Evolutionary conservation across 805 yeast species (phyloP), one percentile per base, ranked within the genome.

Genomic region (Clavispora santaluciae): DNA sequence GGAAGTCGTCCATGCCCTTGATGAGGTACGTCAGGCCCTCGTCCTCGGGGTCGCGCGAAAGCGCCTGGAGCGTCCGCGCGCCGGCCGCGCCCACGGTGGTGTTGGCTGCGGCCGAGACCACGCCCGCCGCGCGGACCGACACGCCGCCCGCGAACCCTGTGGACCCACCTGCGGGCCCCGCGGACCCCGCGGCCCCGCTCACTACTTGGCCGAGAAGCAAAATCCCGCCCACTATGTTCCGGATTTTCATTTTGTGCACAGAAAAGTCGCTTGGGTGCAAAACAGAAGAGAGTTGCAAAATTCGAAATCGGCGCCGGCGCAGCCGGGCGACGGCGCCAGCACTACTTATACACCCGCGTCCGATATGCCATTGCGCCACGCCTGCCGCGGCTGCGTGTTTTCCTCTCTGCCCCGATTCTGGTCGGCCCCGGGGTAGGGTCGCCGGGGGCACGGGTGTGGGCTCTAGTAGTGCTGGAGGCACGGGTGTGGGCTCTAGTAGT

Each of bases 1-100:
- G n/a, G 34, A 41, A 36, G 22, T 41, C 44, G 9, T 29, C 35
- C n/a, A 25, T 25, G 28, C 23, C 16, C n/a, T 20, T 23, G 20
- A 28, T 16, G 18, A 16, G 20, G 21, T 17, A 33, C 4, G 36
- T 15, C 24, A 22, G 36, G 20, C 25, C 36, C 20, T 28, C 31
- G 11, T 28, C 31, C 12, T 28, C 12, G 16, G 31, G 31, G 31
- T 28, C 31, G 31, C 31, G 31, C 31, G 31, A 15, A 13, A 28
- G 18, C 2, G 31, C 31, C 16, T 28, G 18, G 20, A 28, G 31
- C n/a, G 31, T 12, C 20, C 31, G 16, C 20, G 20, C 31, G 25
- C 25, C 25, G 25, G 25, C 4, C n/a, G 25, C 25, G 25, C 6
- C 20, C 31, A 6, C n/a, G 4, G 21, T 7, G n/a, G 31, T 15